Percentiles rank a stretch among this genome's conserved stretches.
Evolutionary conservation across 345 rosid species (phyloP).

Genomic region (Erodium maritimum): DNA sequence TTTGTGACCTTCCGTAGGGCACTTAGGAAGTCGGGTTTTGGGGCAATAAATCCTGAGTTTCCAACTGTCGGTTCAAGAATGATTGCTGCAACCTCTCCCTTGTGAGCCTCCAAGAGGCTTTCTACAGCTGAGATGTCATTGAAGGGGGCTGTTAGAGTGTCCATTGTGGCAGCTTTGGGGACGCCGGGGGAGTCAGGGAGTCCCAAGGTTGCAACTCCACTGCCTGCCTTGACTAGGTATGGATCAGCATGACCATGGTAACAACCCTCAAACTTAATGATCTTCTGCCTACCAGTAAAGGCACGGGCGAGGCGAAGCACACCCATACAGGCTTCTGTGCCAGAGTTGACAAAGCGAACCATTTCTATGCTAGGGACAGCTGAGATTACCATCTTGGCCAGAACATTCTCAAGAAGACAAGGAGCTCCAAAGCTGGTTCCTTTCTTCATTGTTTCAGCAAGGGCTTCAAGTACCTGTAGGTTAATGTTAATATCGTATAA

Average conservation of each 20-base stretch:
- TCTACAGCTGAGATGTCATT: conserved; percentile 56
- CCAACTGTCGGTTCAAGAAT: conserved; percentile 97
- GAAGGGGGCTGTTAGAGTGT: conserved; percentile 68
- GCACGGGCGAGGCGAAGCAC: conserved; percentile 90
- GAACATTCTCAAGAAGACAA: conserved; percentile 77
- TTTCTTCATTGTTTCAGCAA: conserved; percentile 86
- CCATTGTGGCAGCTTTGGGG: conserved; percentile 69
- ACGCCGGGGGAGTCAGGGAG: conserved; percentile 96
- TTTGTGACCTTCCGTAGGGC: conserved; percentile 41
- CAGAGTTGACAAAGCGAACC: conserved; percentile 89
- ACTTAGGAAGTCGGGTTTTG: conserved; percentile 57
- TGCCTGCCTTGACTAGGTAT: conserved; percentile 89
- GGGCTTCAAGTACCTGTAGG: conserved; percentile 64
- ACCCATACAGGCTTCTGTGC: conserved; percentile 97
- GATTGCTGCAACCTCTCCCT: conserved; percentile 63
- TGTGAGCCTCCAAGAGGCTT: conserved; percentile 41
- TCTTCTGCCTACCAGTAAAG: conserved; percentile 49
- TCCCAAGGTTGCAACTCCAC: conserved; percentile 90
- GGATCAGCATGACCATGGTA: conserved; percentile 97
- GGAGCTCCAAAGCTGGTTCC: conserved; percentile 99
- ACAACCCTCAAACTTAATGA: conserved; percentile 92
- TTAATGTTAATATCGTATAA: conserved; percentile 1
- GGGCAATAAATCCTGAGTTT: conserved; percentile 75
- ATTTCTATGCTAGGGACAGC: conserved; percentile 90
- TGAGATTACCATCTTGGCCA: conserved; percentile 82